Percentiles rank a stretch among this genome's conserved stretches.
Evolutionary conservation across 1,284 basidiomycete genomes (phyloP).

Genomic region (Papiliotrema nemorosa): DNA sequence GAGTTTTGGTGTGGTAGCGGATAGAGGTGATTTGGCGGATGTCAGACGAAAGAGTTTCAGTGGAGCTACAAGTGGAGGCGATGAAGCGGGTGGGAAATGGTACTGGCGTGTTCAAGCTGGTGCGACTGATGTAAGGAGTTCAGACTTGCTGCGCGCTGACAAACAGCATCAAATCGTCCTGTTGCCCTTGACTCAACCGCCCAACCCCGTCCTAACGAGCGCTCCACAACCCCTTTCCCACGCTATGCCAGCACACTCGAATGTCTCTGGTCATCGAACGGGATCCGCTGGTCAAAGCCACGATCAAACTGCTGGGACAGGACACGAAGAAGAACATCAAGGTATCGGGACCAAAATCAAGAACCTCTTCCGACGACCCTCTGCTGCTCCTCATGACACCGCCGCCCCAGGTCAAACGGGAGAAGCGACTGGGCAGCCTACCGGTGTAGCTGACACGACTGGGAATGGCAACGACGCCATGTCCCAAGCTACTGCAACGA

Average conservation of each 20-base stretch:
- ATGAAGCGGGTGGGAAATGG: slow-evolving; percentile 32
- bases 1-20: slow-evolving; percentile 13
- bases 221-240: slow-evolving; percentile 29
- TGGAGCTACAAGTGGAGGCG: slow-evolving; percentile 3
- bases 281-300: slow-evolving; percentile 1
- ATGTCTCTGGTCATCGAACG: not conserved
- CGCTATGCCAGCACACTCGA: slow-evolving; percentile 29
- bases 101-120: slow-evolving; percentile 45
- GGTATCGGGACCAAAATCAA: slow-evolving; percentile 32
- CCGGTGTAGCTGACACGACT: not conserved
- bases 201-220: slow-evolving; percentile 39
- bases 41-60: slow-evolving; percentile 8
- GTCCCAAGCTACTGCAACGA: slow-evolving; percentile 3
- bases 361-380: slow-evolving; percentile 26
- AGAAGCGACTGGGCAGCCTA: not conserved
- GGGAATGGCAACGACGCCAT: not conserved
- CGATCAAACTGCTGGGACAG: not conserved
- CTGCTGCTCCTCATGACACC: slow-evolving; percentile 2
- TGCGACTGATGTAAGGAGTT: slow-evolving; percentile 31
- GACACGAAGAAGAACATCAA: slow-evolving; percentile 8
- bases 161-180: slow-evolving; percentile 37
- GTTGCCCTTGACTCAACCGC: slow-evolving; percentile 32
- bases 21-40: slow-evolving; percentile 2
- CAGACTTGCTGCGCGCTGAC: not conserved
- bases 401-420: slow-evolving; percentile 1